phyloP scores from a whole-genome alignment of 148 eudicot species.

The Persicaria maculosa region DNA sequence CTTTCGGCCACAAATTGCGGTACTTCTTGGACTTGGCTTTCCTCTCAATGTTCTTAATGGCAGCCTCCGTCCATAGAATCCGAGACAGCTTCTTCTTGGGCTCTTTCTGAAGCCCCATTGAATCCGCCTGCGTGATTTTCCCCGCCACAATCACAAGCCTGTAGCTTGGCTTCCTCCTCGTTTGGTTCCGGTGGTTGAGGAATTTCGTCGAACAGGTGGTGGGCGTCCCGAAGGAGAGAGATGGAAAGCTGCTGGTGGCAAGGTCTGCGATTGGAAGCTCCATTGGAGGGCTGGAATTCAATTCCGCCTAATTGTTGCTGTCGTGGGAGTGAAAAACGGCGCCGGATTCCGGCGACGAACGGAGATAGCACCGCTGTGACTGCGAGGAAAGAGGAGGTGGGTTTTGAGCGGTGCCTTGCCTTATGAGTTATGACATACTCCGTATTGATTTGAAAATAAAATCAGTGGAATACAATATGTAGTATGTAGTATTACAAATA shows the following conservation, averaged over 20 bases:
- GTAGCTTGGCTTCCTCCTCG: slow-evolving; percentile 6
- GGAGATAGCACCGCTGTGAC: too few relatives aligned
- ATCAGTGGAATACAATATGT: too few relatives aligned
- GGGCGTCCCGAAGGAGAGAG: slow-evolving; percentile 19
- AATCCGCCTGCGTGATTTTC: slow-evolving; percentile 15
- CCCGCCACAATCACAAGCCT: slow-evolving; percentile 27
- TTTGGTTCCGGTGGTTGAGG: slow-evolving; percentile 18
- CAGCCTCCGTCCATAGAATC: slow-evolving; percentile 70
- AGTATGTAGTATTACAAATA: too few relatives aligned
- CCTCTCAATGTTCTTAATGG: slow-evolving; percentile 48
- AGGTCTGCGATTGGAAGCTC: not conserved
- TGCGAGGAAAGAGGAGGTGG: too few relatives aligned
- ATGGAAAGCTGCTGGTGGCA: not conserved
- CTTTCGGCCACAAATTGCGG: slow-evolving; percentile 62
- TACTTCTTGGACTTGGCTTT: slow-evolving; percentile 60
- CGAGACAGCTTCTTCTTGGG: slow-evolving; percentile 50
- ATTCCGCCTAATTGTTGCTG: too few relatives aligned
- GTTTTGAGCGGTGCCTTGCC: too few relatives aligned
- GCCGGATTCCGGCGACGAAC: too few relatives aligned
- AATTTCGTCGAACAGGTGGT: slow-evolving; percentile 41
- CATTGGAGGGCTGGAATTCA: not conserved
- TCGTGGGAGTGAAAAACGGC: too few relatives aligned
- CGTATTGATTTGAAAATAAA: too few relatives aligned
- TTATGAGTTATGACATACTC: too few relatives aligned
- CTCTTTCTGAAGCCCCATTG: slow-evolving; percentile 32